Conservation (phyloP, 2,329 filamentous ascomycete genomes). For the Stemphylium lycopersici region DNA sequence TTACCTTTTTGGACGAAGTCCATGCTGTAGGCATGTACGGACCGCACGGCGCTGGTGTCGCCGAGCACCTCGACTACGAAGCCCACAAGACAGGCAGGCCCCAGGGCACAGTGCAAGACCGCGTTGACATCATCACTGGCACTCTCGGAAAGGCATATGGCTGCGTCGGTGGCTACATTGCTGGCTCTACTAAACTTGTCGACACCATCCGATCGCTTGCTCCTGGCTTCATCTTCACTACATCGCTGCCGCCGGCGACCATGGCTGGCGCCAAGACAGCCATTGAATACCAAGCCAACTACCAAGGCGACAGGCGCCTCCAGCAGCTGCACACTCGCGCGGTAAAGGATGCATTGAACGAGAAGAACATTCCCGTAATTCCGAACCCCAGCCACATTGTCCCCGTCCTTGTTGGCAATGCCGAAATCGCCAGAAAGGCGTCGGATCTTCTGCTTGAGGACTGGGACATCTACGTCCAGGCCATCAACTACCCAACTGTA, state of each 20-base stretch:
- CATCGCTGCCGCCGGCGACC: slow-evolving; percentile 90
- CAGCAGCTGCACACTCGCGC: slow-evolving; percentile 96
- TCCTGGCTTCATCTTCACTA: slow-evolving; percentile 98
- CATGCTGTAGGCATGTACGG: slow-evolving; percentile 99
- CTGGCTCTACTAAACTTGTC: slow-evolving; percentile 82
- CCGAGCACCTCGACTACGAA: slow-evolving; percentile 95
- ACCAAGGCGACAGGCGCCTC: slow-evolving; percentile 84
- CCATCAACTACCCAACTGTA: slow-evolving; percentile 98
- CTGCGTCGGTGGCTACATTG: slow-evolving; percentile 97
- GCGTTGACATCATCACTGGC: slow-evolving; percentile 96
- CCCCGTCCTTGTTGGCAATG: slow-evolving; percentile 90
- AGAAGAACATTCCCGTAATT: slow-evolving; percentile 90
- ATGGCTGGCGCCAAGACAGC: slow-evolving; percentile 93
- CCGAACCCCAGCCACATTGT: slow-evolving; percentile 98
- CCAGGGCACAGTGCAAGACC: slow-evolving; percentile 87
- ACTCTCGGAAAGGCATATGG: slow-evolving; percentile 98
- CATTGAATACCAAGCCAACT: slow-evolving; percentile 89
- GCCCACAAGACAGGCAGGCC: slow-evolving; percentile 77
- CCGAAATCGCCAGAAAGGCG: slow-evolving; percentile 87
- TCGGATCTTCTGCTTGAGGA: slow-evolving; percentile 90
- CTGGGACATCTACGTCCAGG: slow-evolving; percentile 95
- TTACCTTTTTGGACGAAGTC: slow-evolving; percentile 98
- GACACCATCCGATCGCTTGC: slow-evolving; percentile 94
- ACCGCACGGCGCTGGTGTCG: slow-evolving; percentile 91
- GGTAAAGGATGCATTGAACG: slow-evolving; percentile 82